Conservation (phyloP, 495 filamentous ascomycete species). For the Venustampulla echinocandica region DNA sequence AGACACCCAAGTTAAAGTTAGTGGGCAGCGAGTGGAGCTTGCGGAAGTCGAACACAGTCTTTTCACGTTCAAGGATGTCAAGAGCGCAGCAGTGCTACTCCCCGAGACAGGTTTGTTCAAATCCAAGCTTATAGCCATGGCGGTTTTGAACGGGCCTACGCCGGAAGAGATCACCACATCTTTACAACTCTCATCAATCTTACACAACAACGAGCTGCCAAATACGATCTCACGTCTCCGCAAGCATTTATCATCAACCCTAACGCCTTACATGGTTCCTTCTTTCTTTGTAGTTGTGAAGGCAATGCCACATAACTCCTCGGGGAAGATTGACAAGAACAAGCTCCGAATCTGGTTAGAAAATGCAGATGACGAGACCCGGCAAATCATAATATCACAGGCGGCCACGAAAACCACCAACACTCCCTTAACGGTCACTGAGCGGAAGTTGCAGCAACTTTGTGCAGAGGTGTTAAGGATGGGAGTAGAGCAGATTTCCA, state of each 20-base stretch:
- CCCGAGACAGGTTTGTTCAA: not conserved
- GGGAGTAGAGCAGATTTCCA: no score
- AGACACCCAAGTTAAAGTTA: conserved; percentile 68
- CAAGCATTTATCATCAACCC: not conserved
- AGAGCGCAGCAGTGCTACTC: no score
- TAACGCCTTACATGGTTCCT: not conserved
- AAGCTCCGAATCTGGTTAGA: conserved; percentile 1
- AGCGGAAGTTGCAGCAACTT: no score
- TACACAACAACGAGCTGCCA: no score
- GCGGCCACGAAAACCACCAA: no score
- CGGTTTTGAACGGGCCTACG: not conserved
- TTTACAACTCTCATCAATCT: not conserved
- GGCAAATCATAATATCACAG: no score
- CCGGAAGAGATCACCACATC: not conserved
- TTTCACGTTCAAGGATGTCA: no score
- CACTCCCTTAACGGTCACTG: no score
- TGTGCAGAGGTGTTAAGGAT: no score
- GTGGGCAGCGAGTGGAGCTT: conserved; percentile 70
- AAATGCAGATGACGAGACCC: no score
- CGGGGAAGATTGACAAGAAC: not conserved
- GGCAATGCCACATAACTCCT: not conserved
- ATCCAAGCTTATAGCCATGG: not conserved
- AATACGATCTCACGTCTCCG: not conserved
- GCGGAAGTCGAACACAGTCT: conserved; percentile 80
- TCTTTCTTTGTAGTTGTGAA: not conserved